Conservation (phyloP, 2,329 filamentous ascomycete species). For the Ceratocystis cacaofunesta region DNA sequence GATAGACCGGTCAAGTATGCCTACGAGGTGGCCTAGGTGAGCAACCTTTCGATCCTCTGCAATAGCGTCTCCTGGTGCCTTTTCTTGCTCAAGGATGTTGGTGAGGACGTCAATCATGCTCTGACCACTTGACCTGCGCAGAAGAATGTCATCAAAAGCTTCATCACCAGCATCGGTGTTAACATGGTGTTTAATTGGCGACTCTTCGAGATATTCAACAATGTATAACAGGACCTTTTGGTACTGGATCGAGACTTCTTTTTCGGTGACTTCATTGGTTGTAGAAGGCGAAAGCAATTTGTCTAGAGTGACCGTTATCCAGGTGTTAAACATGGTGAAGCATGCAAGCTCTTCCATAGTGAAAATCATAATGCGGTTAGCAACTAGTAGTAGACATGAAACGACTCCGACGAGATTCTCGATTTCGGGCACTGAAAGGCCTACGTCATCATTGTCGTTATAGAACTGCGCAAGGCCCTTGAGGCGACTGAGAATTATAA, state of each 20-base stretch:
- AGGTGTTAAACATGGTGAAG: conserved; percentile 65
- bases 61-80: conserved; percentile 31
- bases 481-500: conserved; percentile 67
- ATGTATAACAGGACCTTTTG: conserved; percentile 64
- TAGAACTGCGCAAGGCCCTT: conserved; percentile 73
- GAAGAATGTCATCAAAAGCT: conserved; percentile 23
- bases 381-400: conserved; percentile 59
- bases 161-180: conserved; percentile 23
- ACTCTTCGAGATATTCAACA: conserved; percentile 50
- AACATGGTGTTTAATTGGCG: conserved; percentile 49
- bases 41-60: conserved; percentile 35
- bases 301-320: conserved; percentile 75
- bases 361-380: conserved; percentile 55
- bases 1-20: conserved; percentile 42
- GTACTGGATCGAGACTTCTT: conserved; percentile 61
- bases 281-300: conserved; percentile 49
- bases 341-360: conserved; percentile 63
- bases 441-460: conserved; percentile 48
- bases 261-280: conserved; percentile 59
- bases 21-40: conserved; percentile 48
- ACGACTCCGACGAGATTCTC: conserved; percentile 54
- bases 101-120: conserved; percentile 4
- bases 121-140: conserved; percentile 26
- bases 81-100: conserved; percentile 23
- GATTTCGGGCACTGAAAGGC: conserved; percentile 49